Evolutionary conservation across 371 early-diverging fungal species (phyloP).

Genomic region (Mucor irregularis): DNA sequence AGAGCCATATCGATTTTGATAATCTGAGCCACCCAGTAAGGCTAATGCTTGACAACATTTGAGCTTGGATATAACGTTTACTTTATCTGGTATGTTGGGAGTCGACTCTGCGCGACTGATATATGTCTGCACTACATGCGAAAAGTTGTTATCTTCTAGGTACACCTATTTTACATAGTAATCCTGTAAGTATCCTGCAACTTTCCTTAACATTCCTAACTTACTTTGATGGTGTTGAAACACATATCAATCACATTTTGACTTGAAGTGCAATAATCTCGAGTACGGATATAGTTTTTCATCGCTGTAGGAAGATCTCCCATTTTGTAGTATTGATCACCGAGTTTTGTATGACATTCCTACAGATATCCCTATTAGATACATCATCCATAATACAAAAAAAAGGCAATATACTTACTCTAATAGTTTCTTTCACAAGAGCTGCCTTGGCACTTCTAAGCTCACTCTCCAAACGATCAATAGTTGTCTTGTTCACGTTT

Average conservation of each 20-base stretch:
- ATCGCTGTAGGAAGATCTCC: conserved; percentile 73
- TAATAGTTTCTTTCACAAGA: conserved; percentile 78
- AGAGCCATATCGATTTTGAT: conserved; percentile 52
- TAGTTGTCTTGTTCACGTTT: conserved; percentile 38
- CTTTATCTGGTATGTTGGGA: conserved; percentile 65
- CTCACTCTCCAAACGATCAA: conserved; percentile 71
- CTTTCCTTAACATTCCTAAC: background rate
- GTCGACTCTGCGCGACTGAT: conserved; percentile 74
- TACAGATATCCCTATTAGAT: conserved; percentile 16
- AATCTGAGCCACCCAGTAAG: conserved; percentile 44
- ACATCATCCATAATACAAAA: background rate
- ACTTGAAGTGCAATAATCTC: conserved; percentile 78
- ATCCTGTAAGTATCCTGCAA: background rate
- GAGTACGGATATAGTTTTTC: conserved; percentile 67
- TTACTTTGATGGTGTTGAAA: conserved; percentile 77
- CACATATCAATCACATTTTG: conserved; percentile 80
- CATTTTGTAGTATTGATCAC: conserved; percentile 69
- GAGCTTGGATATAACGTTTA: conserved; percentile 59
- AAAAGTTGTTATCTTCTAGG: conserved; percentile 66
- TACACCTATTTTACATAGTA: conserved; percentile 48
- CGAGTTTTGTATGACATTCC: conserved; percentile 77
- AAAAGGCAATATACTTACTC: conserved; percentile 61
- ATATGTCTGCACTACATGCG: conserved; percentile 68
- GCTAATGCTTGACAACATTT: conserved; percentile 70
- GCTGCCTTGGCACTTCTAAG: conserved; percentile 73